Conservation (phyloP, 1,139 yeast genomes). For the Hemisphaericaspora xylofermentans region DNA sequence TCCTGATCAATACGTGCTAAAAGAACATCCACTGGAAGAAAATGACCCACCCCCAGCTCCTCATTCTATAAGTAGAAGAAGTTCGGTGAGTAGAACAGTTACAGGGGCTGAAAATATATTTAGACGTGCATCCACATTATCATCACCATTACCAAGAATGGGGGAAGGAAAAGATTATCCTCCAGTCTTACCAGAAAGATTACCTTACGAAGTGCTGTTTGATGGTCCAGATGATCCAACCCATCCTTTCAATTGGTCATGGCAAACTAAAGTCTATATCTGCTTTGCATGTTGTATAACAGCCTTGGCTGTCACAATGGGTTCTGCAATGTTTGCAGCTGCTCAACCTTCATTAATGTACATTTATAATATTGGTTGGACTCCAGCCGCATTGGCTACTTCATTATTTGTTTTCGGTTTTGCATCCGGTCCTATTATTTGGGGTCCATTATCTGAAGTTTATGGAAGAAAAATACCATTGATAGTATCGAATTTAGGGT, state of each 20-base stretch:
- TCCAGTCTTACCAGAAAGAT: slow-evolving; percentile 31
- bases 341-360: slow-evolving; percentile 22
- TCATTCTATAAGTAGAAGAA: neutral
- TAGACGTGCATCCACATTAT: slow-evolving; percentile 22
- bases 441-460: slow-evolving; percentile 43
- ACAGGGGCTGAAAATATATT: slow-evolving; percentile 31
- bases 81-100: slow-evolving; percentile 22
- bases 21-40: neutral
- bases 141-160: slow-evolving; percentile 35
- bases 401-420: slow-evolving; percentile 45
- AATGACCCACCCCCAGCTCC: neutral
- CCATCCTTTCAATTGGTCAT: slow-evolving; percentile 49
- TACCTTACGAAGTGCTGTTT: slow-evolving; percentile 35
- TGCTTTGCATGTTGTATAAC: slow-evolving; percentile 27
- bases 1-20: neutral
- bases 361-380: slow-evolving; percentile 30
- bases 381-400: slow-evolving; percentile 38
- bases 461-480: slow-evolving; percentile 36
- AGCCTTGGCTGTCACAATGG: slow-evolving; percentile 47
- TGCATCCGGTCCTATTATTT: slow-evolving; percentile 43
- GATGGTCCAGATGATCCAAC: slow-evolving; percentile 52
- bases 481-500: slow-evolving; percentile 29
- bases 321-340: slow-evolving; percentile 41
- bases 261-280: slow-evolving; percentile 25
- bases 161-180: slow-evolving; percentile 38